Evolutionary conservation across 2,329 filamentous ascomycete species (phyloP).

Genomic region (Fusarium coffeatum): DNA sequence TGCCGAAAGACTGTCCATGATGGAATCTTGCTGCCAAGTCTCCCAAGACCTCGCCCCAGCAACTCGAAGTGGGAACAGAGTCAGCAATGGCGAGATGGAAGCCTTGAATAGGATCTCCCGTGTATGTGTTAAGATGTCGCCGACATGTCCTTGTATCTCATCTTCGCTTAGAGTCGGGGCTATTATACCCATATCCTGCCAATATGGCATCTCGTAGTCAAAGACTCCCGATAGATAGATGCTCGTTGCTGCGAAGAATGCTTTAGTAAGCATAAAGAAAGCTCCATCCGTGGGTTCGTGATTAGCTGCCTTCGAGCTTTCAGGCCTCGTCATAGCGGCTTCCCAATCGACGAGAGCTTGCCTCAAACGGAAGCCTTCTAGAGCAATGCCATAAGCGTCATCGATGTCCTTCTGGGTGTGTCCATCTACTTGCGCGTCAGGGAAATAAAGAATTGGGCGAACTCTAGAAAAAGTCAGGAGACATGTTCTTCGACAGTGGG

Average conservation of each 20-base stretch:
- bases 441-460: background rate
- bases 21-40: constrained; percentile 37
- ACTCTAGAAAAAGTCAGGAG: background rate
- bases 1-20: constrained; percentile 34
- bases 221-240: constrained; percentile 54
- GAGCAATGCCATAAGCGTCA: constrained; percentile 12
- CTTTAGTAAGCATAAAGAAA: constrained; percentile 37
- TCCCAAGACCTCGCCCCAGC: constrained; percentile 48
- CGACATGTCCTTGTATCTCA: constrained; percentile 41
- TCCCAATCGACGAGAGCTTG: constrained; percentile 33
- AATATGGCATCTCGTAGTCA: constrained; percentile 51
- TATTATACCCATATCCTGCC: constrained; percentile 40
- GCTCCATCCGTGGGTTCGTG: background rate
- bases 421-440: accelerated
- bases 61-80: constrained; percentile 52
- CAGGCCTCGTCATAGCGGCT: accelerated
- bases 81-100: constrained; percentile 48
- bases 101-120: constrained; percentile 31
- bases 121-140: constrained; percentile 41
- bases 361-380: constrained; percentile 39
- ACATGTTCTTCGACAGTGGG: accelerated
- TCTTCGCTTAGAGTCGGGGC: constrained; percentile 40
- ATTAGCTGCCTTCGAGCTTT: accelerated
- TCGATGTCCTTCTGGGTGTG: accelerated
- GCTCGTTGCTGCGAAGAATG: constrained; percentile 50